phyloP scores from a whole-genome alignment of 192 early-diverging fungal species.

The Coemansia sp. region DNA sequence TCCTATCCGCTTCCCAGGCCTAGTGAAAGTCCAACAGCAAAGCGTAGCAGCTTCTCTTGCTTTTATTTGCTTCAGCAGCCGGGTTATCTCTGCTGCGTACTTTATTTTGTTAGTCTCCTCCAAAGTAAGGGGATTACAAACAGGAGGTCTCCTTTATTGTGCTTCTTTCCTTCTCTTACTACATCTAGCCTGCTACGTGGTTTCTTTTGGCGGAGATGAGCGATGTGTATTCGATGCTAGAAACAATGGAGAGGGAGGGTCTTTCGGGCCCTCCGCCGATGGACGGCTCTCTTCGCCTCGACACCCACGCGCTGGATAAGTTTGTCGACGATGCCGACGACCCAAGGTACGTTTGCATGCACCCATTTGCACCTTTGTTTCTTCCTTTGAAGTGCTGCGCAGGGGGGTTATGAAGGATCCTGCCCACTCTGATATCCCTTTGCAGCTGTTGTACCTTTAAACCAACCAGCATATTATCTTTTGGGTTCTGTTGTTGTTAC shows the following conservation, averaged over 20 bases:
- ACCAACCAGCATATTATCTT: neutral
- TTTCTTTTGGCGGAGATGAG: constrained; percentile 34
- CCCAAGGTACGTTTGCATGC: constrained; percentile 38
- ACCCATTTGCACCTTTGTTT: neutral
- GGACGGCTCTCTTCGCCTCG: constrained; percentile 55
- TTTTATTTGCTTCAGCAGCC: constrained; percentile 2
- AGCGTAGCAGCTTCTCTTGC: neutral
- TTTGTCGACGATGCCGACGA: constrained; percentile 52
- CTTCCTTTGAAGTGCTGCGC: neutral
- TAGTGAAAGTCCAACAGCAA: neutral
- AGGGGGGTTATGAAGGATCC: too few species aligned
- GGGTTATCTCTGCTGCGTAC: neutral
- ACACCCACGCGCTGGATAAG: constrained; percentile 47
- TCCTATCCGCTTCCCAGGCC: neutral
- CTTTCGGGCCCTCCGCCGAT: constrained; percentile 55
- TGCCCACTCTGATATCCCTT: neutral
- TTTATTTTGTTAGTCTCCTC: neutral
- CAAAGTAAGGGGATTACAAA: neutral
- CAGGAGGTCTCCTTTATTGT: neutral
- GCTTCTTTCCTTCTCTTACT: neutral
- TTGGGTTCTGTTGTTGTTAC: neutral
- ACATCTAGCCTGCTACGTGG: neutral
- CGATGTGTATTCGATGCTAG: constrained; percentile 53
- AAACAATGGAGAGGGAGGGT: constrained; percentile 52
- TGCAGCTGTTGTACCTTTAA: neutral